phyloP scores from a whole-genome alignment of 495 filamentous ascomycete genomes.

The Talaromyces nanjingensis region DNA sequence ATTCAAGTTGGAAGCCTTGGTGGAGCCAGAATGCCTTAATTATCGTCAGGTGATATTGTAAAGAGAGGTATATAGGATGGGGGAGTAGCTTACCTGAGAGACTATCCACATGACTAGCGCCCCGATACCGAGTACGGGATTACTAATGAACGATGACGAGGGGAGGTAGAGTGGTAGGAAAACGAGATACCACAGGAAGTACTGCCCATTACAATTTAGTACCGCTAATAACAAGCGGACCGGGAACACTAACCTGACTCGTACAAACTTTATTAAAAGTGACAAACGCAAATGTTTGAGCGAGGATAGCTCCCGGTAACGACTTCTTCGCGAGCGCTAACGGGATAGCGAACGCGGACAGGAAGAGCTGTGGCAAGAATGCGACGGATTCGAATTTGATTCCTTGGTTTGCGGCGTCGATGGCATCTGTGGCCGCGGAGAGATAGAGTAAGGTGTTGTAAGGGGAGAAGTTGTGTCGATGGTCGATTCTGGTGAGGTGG shows the following conservation, averaged over 20 bases:
- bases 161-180: conserved; percentile 90
- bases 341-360: conserved; percentile 72
- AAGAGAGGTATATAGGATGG: not conserved
- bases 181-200: conserved; percentile 96
- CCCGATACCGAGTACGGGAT: conserved; percentile 50
- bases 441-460: conserved; percentile 92
- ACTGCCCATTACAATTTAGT: too few relatives aligned
- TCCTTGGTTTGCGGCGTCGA: conserved; percentile 11
- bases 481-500: conserved; percentile 88
- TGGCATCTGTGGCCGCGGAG: conserved; percentile 40
- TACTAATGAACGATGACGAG: conserved; percentile 58
- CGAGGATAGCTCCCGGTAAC: conserved; percentile 82
- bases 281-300: conserved; percentile 97
- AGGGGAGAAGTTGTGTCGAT: conserved; percentile 95
- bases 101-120: conserved; percentile 65
- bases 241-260: conserved; percentile 52
- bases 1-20: conserved; percentile 83
- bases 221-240: too few relatives aligned
- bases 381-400: conserved; percentile 68
- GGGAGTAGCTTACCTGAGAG: conserved; percentile 43
- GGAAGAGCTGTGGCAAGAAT: conserved; percentile 78
- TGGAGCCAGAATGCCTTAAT: conserved; percentile 77
- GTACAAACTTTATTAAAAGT: conserved; percentile 98
- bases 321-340: conserved; percentile 74
- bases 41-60: not conserved